These are phyloP conservation scores for Wallacemonas sp. DNA, from an alignment of 208 protist genomes.

Conservation along the genomic window DNA sequence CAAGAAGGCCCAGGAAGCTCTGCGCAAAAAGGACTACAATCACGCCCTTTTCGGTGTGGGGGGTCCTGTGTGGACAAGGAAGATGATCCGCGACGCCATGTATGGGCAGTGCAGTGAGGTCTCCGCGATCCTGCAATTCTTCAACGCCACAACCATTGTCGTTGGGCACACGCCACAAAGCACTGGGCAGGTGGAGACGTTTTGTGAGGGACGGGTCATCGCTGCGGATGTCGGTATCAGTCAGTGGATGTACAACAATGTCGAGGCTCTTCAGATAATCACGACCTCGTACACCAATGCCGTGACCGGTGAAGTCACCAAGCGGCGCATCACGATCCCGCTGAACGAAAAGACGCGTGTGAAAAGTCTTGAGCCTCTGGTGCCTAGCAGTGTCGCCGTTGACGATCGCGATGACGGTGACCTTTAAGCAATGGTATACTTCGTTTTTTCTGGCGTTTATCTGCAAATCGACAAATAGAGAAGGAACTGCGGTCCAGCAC, in stretches of 20 bases:
- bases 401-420: slow-evolving; percentile 11
- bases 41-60: slow-evolving; percentile 35
- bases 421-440: slow-evolving; percentile 7
- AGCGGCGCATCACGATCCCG: slow-evolving; percentile 25
- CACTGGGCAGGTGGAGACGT: slow-evolving; percentile 49
- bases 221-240: slow-evolving; percentile 75
- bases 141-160: slow-evolving; percentile 52
- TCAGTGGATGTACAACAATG: slow-evolving; percentile 68
- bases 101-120: slow-evolving; percentile 43
- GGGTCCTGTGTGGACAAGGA: slow-evolving; percentile 71
- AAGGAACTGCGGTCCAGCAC: no score
- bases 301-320: slow-evolving; percentile 2
- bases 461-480: neutral
- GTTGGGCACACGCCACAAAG: slow-evolving; percentile 75
- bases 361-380: neutral
- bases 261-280: slow-evolving; percentile 57
- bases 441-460: neutral
- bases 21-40: slow-evolving; percentile 27
- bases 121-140: slow-evolving; percentile 19
- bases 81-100: slow-evolving; percentile 63
- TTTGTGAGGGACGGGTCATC: slow-evolving; percentile 57
- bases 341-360: slow-evolving; percentile 11
- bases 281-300: slow-evolving; percentile 24
- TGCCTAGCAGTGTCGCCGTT: neutral
- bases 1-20: slow-evolving; percentile 27